These are phyloP conservation scores for Calocybe gambosa DNA, from an alignment of 1,284 basidiomycete species.

Conservation along the genomic window DNA sequence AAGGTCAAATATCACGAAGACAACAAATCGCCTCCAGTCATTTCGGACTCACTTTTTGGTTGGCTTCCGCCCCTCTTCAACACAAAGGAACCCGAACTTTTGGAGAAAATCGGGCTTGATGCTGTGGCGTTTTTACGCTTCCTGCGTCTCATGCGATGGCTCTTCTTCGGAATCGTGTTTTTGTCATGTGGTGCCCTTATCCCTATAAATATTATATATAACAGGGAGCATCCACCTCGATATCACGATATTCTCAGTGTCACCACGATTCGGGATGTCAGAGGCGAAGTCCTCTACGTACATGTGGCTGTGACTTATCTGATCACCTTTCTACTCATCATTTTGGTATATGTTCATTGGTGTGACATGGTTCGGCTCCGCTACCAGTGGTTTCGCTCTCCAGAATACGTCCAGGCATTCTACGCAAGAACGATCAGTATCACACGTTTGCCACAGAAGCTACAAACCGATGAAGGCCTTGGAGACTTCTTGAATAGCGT, in stretches of 20 bases:
- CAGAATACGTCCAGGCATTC: conserved; percentile 67
- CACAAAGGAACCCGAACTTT: conserved; percentile 82
- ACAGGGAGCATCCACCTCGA: conserved; percentile 45
- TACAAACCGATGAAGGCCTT: conserved; percentile 71
- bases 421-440: conserved; percentile 75
- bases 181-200: conserved; percentile 74
- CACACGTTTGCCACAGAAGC: conserved; percentile 64
- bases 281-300: conserved; percentile 60
- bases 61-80: conserved; percentile 85
- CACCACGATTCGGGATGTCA: conserved; percentile 72
- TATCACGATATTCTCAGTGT: conserved; percentile 60
- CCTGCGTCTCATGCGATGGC: conserved; percentile 74
- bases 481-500: conserved; percentile 60
- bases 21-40: conserved; percentile 70
- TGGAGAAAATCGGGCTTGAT: conserved; percentile 88
- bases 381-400: conserved; percentile 65
- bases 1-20: conserved; percentile 82
- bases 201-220: conserved; percentile 64
- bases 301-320: conserved; percentile 72
- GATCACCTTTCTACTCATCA: conserved; percentile 59
- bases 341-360: conserved; percentile 68
- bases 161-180: conserved; percentile 64
- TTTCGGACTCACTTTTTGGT: conserved; percentile 75
- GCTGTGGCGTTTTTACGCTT: conserved; percentile 91
- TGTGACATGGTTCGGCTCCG: conserved; percentile 62